phyloP scores from a whole-genome alignment of 2,329 filamentous ascomycete genomes.

The Colletotrichum sp. region DNA sequence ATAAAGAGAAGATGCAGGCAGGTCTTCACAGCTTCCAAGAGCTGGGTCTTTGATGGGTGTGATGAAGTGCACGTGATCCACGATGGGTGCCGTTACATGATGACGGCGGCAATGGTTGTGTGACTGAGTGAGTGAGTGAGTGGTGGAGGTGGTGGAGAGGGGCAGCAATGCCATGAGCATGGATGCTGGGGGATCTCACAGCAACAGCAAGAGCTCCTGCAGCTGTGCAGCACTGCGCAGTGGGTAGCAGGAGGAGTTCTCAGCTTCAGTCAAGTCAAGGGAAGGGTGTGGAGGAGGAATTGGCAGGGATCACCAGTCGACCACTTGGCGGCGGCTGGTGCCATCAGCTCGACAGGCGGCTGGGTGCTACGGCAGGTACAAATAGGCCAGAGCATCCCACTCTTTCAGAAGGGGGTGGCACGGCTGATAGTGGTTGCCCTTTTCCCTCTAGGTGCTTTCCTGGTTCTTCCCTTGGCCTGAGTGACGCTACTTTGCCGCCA shows the following conservation, averaged over 20 bases:
- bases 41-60: not conserved
- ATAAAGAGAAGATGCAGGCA: not conserved
- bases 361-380: slow-evolving; percentile 13
- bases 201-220: not conserved
- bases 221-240: not conserved
- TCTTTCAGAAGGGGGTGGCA: slow-evolving; percentile 14
- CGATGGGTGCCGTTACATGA: not conserved
- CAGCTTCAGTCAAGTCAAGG: not conserved
- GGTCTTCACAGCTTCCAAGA: not conserved
- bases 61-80: not conserved
- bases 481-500: not conserved
- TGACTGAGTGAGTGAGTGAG: not conserved
- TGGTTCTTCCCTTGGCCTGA: not conserved
- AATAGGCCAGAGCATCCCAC: slow-evolving; percentile 16
- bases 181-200: not conserved
- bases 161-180: not conserved
- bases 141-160: not conserved
- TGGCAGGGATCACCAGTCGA: not conserved
- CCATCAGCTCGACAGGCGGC: not conserved
- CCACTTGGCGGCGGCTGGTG: slow-evolving; percentile 4
- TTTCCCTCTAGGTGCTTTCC: not conserved
- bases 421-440: slow-evolving; percentile 2
- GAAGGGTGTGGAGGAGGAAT: not conserved
- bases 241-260: not conserved
- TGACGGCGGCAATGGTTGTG: not conserved